Base-by-base conservation (phyloP, 2,329 filamentous ascomycete species). In the Cladosporium sp. region DNA sequence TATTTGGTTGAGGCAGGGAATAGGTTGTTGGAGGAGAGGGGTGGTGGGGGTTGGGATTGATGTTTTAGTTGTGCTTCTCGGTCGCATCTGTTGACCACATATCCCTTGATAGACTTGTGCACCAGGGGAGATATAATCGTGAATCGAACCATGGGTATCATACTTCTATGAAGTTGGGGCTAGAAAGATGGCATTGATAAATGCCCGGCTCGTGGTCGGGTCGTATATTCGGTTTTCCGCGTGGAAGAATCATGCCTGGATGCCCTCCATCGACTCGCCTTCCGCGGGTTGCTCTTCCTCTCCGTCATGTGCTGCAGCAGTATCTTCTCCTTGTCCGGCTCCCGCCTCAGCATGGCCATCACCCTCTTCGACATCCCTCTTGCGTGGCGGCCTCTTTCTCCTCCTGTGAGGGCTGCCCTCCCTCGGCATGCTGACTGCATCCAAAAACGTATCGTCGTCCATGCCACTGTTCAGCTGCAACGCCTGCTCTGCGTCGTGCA, bases 361-460 rank as follows among this genome's bases (percentile, higher is more conserved):
- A 19, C 19, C 43, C 3, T 20, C 38, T 3, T 43, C 38, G 7
- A 38, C 39, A 22, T 43, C 57, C 58, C 32, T 57, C 50, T 59
- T 60, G 22, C 57, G 52, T 12, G 62, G 42, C n/a, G 59, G 55
- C 33, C 67, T 58, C 62, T 69, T 74, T 57, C 69, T 69, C 52
- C 62, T 61, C 36, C 62, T 59, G 27, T 35, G 38, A 11, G 65
- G 68, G 20, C 65, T 67, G 22, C 69, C 68, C 25, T 66, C 60
- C 19, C 69, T 64, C 15, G 70, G 69, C n/a, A 78, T 77, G 62
- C 80, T 83, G 64, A 86, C 82, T 7, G 71, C 72, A 64, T 85
- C 82, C 42, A 86, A 67, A 64, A 83, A 86, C 43, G 79, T 71
- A 48, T 78, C 75, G 54, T 80, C 76, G 51, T 73, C 73, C 61